These are phyloP conservation scores for Kuraishia piskuri DNA, from an alignment of 805 yeast species.

Conservation along the genomic window DNA sequence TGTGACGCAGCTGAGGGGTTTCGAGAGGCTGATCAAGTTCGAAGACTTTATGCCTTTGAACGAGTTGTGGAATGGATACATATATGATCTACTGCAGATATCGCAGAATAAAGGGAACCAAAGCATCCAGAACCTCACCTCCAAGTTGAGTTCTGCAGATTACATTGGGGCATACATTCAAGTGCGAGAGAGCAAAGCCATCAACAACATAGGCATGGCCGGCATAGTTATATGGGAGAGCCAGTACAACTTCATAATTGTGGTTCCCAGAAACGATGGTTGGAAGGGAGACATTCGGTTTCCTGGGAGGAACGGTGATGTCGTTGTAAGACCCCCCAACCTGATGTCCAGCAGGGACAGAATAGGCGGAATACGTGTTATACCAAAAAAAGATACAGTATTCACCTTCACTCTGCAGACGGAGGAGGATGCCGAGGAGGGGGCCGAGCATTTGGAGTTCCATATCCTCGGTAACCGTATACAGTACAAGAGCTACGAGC, in stretches of 20 bases:
- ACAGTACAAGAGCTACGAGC: slow-evolving; percentile 64
- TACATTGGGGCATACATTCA: slow-evolving; percentile 66
- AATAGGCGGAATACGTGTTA: slow-evolving; percentile 56
- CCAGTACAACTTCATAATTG: slow-evolving; percentile 59
- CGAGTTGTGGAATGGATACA: slow-evolving; percentile 68
- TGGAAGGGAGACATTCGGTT: slow-evolving; percentile 21
- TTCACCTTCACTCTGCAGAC: slow-evolving; percentile 45
- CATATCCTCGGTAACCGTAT: slow-evolving; percentile 75
- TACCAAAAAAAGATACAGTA: slow-evolving; percentile 60
- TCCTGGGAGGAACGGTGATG: no score
- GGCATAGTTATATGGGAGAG: slow-evolving; percentile 87
- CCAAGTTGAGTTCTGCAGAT: slow-evolving; percentile 68
- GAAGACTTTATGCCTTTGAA: slow-evolving; percentile 47
- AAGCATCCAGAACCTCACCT: slow-evolving; percentile 26
- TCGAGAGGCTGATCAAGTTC: slow-evolving; percentile 23
- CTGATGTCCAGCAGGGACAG: slow-evolving; percentile 13
- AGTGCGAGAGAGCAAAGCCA: slow-evolving; percentile 50
- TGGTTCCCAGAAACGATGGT: slow-evolving; percentile 33
- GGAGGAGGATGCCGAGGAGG: slow-evolving; percentile 10
- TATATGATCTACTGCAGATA: slow-evolving; percentile 37
- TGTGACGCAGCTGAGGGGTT: slow-evolving; percentile 13
- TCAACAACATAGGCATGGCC: slow-evolving; percentile 44
- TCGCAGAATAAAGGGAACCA: slow-evolving; percentile 9
- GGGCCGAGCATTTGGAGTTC: slow-evolving; percentile 39
- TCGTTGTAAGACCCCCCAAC: not conserved